Base-by-base conservation (phyloP, 1,284 basidiomycete species). In the Ceratorhiza oryzae-sativae region DNA sequence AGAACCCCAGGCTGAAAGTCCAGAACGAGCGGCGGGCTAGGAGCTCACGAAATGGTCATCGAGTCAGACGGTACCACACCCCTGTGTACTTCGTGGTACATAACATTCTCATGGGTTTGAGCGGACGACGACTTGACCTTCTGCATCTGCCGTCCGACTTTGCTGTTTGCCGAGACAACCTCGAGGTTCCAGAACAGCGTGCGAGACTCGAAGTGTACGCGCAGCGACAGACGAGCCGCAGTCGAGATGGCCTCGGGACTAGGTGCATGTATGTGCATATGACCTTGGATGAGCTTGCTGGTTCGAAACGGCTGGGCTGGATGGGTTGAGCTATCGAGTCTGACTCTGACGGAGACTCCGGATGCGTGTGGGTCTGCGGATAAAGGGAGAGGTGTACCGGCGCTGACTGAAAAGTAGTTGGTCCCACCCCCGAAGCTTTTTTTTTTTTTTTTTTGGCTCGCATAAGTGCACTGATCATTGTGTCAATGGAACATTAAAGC, bases 161-260 rank as follows among this genome's bases (percentile, higher is more conserved):
- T 58, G 3, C 27, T 23, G 41, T 4, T 27, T 1, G 42, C 13
- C 32, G 25, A 20, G 25, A 55, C 36, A 15, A 27, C 25, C 25
- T 68, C 65, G 10, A 68, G 53, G 23, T 25, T 58, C 65, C 65
- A 68, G 25, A 45, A 68, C 18, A 68, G 25, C 2, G 65, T 68
- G 6, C 65, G 65, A 36, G 65, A 68, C 39, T 68, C 65, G 27
- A 68, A 68, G 34, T 56, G 58, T 15, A 68, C 53, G 10, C 65
- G 36, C 32, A 68, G 41, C 39, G 65, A 68, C 13, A 68, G 41
- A 3, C 53, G 36, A 23, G 65, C 32, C 3, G 42, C 27, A 6
- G 27, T 34, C 34, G 51, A 55, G 30, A 55, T 18, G 51, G 30
- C 30, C 13, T 32, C 51, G 8, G 51, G 3, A 30, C 51, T 32